phyloP scores from a whole-genome alignment of 2,329 filamentous ascomycete species.

The Aquanectria penicillioides region DNA sequence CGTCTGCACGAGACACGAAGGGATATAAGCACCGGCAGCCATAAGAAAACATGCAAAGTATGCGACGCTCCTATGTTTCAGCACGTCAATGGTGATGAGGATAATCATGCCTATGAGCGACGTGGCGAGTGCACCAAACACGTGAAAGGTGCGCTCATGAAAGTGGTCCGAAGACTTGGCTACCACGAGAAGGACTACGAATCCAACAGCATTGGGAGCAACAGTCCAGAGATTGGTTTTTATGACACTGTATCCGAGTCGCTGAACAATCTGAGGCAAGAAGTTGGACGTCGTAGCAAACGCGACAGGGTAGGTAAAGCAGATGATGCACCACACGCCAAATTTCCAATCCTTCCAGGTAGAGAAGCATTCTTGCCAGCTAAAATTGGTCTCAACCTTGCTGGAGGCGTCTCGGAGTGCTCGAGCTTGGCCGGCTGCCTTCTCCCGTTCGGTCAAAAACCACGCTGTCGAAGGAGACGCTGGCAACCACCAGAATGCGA shows the following conservation, averaged over 20 bases:
- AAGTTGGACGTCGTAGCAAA: conserved; percentile 52
- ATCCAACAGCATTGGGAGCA: conserved; percentile 57
- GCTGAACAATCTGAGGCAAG: conserved; percentile 57
- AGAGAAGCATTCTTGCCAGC: conserved; percentile 51
- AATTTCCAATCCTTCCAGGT: conserved; percentile 51
- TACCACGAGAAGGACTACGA: conserved; percentile 55
- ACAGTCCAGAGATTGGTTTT: conserved; percentile 60
- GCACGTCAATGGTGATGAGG: conserved; percentile 56
- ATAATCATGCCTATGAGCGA: conserved; percentile 56
- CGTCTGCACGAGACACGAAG: conserved; percentile 55
- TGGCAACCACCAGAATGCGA: conserved; percentile 34
- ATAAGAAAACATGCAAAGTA: conserved; percentile 63
- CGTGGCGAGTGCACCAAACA: conserved; percentile 47
- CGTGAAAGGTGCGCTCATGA: conserved; percentile 57
- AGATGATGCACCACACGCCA: conserved; percentile 53
- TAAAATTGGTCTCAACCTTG: conserved; percentile 48
- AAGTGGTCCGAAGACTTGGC: conserved; percentile 55
- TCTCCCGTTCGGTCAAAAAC: conserved; percentile 53
- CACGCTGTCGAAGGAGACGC: conserved; percentile 52
- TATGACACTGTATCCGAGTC: conserved; percentile 54
- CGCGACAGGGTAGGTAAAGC: conserved; percentile 59
- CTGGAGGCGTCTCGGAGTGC: conserved; percentile 54
- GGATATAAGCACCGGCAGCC: conserved; percentile 56
- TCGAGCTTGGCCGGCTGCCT: conserved; percentile 54
- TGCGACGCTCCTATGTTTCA: conserved; percentile 50